Conservation (phyloP, 352 stramenopile genomes). For the Phytophthora megakarya region DNA sequence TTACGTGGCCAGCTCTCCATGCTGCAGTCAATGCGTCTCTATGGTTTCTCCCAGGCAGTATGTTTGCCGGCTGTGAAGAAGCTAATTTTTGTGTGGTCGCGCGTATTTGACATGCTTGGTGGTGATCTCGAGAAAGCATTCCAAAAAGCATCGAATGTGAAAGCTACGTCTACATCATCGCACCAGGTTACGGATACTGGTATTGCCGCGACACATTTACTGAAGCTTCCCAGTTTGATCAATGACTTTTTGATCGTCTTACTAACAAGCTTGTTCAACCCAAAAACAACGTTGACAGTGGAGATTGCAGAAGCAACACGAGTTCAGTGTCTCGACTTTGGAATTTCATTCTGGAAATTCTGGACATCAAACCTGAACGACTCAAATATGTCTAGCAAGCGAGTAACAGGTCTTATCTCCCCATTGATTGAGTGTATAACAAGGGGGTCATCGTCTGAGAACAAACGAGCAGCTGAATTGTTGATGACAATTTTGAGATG, state of each 20-base stretch:
- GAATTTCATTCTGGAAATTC: conserved; percentile 76
- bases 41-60: conserved; percentile 57
- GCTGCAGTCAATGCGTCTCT: conserved; percentile 69
- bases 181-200: conserved; percentile 39
- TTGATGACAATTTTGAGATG: conserved; percentile 67
- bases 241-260: conserved; percentile 73
- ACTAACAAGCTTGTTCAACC: conserved; percentile 54
- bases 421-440: conserved; percentile 67
- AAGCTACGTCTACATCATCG: conserved; percentile 29
- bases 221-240: conserved; percentile 73
- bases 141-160: conserved; percentile 31
- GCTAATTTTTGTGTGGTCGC: conserved; percentile 74
- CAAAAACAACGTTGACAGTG: conserved; percentile 17
- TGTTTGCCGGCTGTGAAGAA: conserved; percentile 74
- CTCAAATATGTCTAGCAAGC: conserved; percentile 51
- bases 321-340: conserved; percentile 77
- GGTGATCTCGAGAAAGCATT: conserved; percentile 37
- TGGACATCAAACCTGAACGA: conserved; percentile 63
- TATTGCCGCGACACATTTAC: conserved; percentile 41
- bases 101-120: conserved; percentile 70
- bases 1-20: conserved; percentile 71
- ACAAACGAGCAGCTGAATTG: conserved; percentile 65
- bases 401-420: conserved; percentile 52
- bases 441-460: conserved; percentile 50
- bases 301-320: conserved; percentile 54